Base-by-base conservation (phyloP, 257 asterid species). In the Echium plantagineum region DNA sequence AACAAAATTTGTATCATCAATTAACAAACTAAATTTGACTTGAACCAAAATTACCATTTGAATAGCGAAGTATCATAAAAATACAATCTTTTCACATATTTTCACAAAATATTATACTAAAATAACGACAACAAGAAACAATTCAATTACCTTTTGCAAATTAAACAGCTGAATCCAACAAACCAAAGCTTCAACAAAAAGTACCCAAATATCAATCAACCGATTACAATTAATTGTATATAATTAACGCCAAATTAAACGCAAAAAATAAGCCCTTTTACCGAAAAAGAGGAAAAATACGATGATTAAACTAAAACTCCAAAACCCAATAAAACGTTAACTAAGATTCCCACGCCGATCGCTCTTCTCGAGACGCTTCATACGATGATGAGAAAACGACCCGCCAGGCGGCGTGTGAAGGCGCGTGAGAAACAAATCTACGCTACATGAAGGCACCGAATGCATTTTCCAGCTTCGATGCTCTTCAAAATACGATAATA, bases 291-390 rank as follows among this genome's bases (percentile, higher is more conserved):
- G 15, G 13, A 21, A 16, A 4, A 52, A 17, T 0, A 18, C 24
- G 1, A 0, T 18, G 0, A 3, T 17, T 12, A 52, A 28, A 3
- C 32, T 16, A 16, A 55, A 55, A 30, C 6, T 3, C 12, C 5
- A 10, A 21, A 8, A 35, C 28, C 7, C 15, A 71, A 65, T 13
- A 10, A 55, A 70, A 58, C 52, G 94, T 91, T 85, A 91, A 81
- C 94, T 76, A 78, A 84, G 80, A 73, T 76, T 82, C 78, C 85
- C 89, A 78, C 87, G 94, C 74, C 88, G 78, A 78, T 76, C 83
- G 63, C 85, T 76, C 69, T 82, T 85, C 38, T 80, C 72, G 19
- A 78, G 82, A 68, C 75, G 94, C 64, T 84, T 86, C 80, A 78
- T 76, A 73, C 95, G 95, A 84, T 82, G 42, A 13, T 56, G 81